Conservation (phyloP, 176 grass and related monocot genomes). For the Oryza brachyantha region DNA sequence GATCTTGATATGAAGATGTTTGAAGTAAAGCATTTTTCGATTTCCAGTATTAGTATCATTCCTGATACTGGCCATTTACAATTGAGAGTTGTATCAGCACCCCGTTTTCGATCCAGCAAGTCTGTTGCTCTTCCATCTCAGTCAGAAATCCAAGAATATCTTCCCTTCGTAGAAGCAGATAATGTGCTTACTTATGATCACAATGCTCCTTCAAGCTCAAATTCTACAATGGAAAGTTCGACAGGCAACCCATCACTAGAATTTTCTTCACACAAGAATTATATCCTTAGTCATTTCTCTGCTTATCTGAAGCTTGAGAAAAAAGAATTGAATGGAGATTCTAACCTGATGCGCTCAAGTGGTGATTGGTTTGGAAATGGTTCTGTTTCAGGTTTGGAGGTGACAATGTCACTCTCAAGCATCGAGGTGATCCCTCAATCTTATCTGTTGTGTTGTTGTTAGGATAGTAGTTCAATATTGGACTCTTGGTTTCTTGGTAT, state of each 20-base stretch:
- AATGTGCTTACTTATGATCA: constrained; percentile 18
- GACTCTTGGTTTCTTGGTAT: neutral
- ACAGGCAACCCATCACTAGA: constrained; percentile 23
- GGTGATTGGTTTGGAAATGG: constrained; percentile 66
- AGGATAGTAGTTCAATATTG: neutral
- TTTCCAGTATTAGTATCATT: constrained; percentile 50
- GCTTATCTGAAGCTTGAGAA: constrained; percentile 57
- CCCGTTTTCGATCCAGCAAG: constrained; percentile 64
- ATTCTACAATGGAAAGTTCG: constrained; percentile 42
- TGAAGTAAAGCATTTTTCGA: constrained; percentile 49
- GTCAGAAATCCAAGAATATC: constrained; percentile 55
- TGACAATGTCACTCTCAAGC: constrained; percentile 50
- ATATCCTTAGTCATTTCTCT: constrained; percentile 60
- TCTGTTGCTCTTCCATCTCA: constrained; percentile 42
- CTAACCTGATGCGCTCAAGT: constrained; percentile 26
- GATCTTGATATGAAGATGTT: constrained; percentile 51
- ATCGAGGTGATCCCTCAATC: constrained; percentile 49
- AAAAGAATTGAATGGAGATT: constrained; percentile 36
- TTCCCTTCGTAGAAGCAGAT: constrained; percentile 26
- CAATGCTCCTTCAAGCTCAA: constrained; percentile 47
- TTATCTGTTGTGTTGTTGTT: constrained; percentile 25
- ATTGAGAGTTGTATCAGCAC: constrained; percentile 40
- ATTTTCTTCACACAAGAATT: constrained; percentile 48
- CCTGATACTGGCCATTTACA: constrained; percentile 38
- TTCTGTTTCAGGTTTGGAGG: constrained; percentile 75